phyloP scores from a whole-genome alignment of 345 rosid species.

The Linum lewisii region DNA sequence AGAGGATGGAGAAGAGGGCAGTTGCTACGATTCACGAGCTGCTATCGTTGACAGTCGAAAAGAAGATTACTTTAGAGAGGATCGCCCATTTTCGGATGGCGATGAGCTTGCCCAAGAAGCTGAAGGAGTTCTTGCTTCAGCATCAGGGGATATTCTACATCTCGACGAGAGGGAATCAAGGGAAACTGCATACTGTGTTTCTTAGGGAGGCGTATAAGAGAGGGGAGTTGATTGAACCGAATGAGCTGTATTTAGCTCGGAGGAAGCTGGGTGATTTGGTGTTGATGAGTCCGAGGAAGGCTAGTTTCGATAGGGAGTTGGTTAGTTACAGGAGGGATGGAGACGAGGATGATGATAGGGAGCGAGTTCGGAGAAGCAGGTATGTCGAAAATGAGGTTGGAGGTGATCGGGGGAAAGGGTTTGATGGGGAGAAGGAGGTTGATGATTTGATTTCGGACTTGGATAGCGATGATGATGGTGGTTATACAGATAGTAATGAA shows the following conservation, averaged over 20 bases:
- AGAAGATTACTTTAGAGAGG: slow-evolving; percentile 83
- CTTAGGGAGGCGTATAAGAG: slow-evolving; percentile 74
- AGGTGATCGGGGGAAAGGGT: slow-evolving; percentile 38
- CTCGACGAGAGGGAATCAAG: slow-evolving; percentile 86
- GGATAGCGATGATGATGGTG: slow-evolving; percentile 20
- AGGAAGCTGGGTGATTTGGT: slow-evolving; percentile 76
- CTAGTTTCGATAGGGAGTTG: slow-evolving; percentile 50
- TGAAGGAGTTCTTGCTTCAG: slow-evolving; percentile 81
- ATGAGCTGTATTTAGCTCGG: slow-evolving; percentile 71
- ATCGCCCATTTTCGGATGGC: slow-evolving; percentile 83
- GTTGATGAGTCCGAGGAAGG: slow-evolving; percentile 64
- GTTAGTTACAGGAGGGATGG: slow-evolving; percentile 45
- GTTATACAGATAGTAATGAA: slow-evolving; percentile 15
- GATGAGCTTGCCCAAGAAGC: slow-evolving; percentile 65
- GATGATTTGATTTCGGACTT: slow-evolving; percentile 14
- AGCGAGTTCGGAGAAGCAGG: slow-evolving; percentile 66
- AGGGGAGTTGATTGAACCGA: slow-evolving; percentile 73
- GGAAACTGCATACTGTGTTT: slow-evolving; percentile 91
- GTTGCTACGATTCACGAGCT: slow-evolving; percentile 85
- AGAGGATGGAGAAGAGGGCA: slow-evolving; percentile 90
- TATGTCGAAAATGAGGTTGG: slow-evolving; percentile 75
- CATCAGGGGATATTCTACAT: slow-evolving; percentile 92
- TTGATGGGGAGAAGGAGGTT: slow-evolving; percentile 46
- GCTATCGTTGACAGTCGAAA: slow-evolving; percentile 71
- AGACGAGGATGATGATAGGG: slow-evolving; percentile 59